Percentiles rank a stretch among this genome's conserved stretches.
Evolutionary conservation across 140 eudicot genomes (phyloP).

Genomic region (Bidens hawaiensis): DNA sequence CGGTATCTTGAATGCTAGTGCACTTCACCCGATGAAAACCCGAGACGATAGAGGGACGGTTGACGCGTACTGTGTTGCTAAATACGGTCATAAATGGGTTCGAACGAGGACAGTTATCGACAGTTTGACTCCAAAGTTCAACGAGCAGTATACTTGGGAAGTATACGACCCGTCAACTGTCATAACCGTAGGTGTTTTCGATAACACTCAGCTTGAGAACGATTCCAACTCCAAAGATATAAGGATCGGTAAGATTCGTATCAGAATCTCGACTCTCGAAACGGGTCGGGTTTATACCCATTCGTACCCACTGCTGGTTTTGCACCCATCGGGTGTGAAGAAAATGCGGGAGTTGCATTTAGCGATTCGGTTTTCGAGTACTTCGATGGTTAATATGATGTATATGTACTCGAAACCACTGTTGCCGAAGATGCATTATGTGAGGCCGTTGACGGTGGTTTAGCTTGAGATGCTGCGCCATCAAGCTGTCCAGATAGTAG

Average conservation of each 20-base stretch:
- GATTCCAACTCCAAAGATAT: slow-evolving; percentile 39
- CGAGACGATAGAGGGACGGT: slow-evolving; percentile 64
- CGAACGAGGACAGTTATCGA: slow-evolving; percentile 73
- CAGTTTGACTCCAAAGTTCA: slow-evolving; percentile 63
- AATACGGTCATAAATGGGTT: slow-evolving; percentile 85
- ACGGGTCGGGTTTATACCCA: slow-evolving; percentile 84
- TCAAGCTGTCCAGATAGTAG: slow-evolving; percentile 76
- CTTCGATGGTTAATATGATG: slow-evolving; percentile 70
- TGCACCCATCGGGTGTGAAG: slow-evolving; percentile 83
- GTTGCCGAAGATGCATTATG: slow-evolving; percentile 85
- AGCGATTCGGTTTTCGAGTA: slow-evolving; percentile 74
- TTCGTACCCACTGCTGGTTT: slow-evolving; percentile 70
- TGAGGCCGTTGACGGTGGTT: slow-evolving; percentile 49
- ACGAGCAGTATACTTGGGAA: slow-evolving; percentile 96
- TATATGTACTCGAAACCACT: slow-evolving; percentile 57
- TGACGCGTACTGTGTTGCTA: slow-evolving; percentile 84
- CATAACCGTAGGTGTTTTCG: slow-evolving; percentile 78
- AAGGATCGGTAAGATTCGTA: slow-evolving; percentile 71
- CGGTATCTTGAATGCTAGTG: slow-evolving; percentile 68
- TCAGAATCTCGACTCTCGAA: slow-evolving; percentile 83
- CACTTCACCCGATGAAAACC: slow-evolving; percentile 73
- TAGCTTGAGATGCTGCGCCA: slow-evolving; percentile 67
- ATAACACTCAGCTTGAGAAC: slow-evolving; percentile 48
- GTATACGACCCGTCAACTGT: slow-evolving; percentile 89
- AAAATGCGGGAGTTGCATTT: slow-evolving; percentile 90